Conservation (phyloP, 768 basidiomycete species). For the Phaeotremella fagi region DNA sequence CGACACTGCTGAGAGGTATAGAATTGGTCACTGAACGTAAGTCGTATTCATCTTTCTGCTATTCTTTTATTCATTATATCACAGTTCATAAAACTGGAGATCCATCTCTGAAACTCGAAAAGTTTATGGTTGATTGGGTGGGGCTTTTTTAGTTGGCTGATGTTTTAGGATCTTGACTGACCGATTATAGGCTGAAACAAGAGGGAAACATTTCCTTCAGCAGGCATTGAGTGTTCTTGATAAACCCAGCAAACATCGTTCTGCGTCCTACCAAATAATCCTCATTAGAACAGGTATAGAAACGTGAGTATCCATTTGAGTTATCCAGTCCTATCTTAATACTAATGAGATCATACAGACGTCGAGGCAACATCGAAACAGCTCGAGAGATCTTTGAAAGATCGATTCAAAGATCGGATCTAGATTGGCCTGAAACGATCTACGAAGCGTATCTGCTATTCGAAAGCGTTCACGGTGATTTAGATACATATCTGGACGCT, state of each 20-base stretch:
- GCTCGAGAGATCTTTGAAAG: slow-evolving; percentile 66
- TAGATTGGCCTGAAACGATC: slow-evolving; percentile 94
- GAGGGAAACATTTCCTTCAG: slow-evolving; percentile 35
- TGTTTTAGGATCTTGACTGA: background rate
- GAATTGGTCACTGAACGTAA: slow-evolving; percentile 19
- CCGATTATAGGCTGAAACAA: slow-evolving; percentile 19
- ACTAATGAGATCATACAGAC: slow-evolving; percentile 26
- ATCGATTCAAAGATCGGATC: slow-evolving; percentile 59
- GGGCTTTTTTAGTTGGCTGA: slow-evolving; percentile 43
- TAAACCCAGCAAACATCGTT: slow-evolving; percentile 15
- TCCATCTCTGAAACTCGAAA: slow-evolving; percentile 72
- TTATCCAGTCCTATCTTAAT: background rate
- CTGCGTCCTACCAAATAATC: slow-evolving; percentile 28
- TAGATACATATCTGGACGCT: slow-evolving; percentile 51
- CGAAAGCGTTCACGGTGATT: slow-evolving; percentile 73
- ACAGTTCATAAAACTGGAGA: slow-evolving; percentile 67
- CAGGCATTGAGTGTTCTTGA: slow-evolving; percentile 53
- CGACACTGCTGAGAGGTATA: slow-evolving; percentile 24
- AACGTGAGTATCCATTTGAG: too few relatives aligned
- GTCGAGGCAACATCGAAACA: slow-evolving; percentile 50
- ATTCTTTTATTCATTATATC: background rate
- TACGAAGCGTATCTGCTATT: slow-evolving; percentile 89
- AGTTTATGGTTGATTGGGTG: slow-evolving; percentile 71
- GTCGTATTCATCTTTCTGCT: background rate
- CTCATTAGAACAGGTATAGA: slow-evolving; percentile 23